A percentile compares a stretch with the other conserved stretches of the same genome.
These are phyloP conservation scores for Chlamydomonas sp. DNA, from an alignment of 139 green algal genomes.

Conservation along the genomic window DNA sequence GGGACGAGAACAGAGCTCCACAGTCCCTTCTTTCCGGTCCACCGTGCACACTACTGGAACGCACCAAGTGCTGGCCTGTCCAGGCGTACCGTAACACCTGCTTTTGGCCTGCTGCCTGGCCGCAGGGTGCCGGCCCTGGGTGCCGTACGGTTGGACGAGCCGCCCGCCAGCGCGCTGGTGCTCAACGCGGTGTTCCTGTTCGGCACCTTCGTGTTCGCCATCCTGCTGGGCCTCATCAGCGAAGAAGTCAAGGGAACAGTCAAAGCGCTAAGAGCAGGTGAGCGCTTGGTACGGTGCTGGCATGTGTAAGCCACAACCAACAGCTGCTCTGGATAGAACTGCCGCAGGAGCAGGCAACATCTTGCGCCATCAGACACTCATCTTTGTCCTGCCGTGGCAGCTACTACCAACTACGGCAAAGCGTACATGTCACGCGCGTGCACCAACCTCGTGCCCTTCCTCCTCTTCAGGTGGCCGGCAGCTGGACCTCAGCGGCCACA, in stretches of 20 bases:
- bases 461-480: not conserved
- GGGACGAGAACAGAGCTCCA: too few species aligned
- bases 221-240: conserved; percentile 32
- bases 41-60: too few species aligned
- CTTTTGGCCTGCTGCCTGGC: not conserved
- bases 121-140: conserved; percentile 24
- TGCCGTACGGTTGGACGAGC: conserved; percentile 29
- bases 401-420: too few species aligned
- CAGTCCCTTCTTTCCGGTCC: too few species aligned
- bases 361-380: too few species aligned
- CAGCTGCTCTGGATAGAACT: too few species aligned
- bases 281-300: not conserved
- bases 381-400: too few species aligned
- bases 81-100: too few species aligned
- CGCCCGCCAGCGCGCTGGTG: conserved; percentile 4
- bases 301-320: too few species aligned
- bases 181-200: conserved; percentile 37
- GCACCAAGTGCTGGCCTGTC: too few species aligned
- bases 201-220: conserved; percentile 34
- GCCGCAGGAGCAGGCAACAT: too few species aligned
- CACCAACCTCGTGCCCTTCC: not conserved
- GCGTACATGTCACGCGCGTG: too few species aligned
- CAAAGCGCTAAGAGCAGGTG: conserved; percentile 24
- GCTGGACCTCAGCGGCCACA: conserved; percentile 12
- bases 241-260: conserved; percentile 35